phyloP scores from a whole-genome alignment of 176 grass and related monocot genomes.

The Poa annua region DNA sequence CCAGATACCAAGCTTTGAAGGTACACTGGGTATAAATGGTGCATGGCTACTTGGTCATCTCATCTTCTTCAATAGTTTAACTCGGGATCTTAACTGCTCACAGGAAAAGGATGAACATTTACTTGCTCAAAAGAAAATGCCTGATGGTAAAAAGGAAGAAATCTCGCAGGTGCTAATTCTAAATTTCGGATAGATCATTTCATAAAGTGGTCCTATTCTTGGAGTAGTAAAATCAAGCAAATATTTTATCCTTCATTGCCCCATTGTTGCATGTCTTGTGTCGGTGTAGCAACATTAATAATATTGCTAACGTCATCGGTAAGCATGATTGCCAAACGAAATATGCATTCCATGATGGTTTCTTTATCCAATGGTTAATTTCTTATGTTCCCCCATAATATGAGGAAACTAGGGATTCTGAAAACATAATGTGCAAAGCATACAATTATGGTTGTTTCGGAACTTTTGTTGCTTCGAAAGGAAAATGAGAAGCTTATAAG shows the following conservation, averaged over 20 bases:
- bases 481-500: background rate
- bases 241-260: background rate
- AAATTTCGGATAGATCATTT: conserved; percentile 37
- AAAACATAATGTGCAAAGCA: background rate
- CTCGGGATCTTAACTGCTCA: background rate
- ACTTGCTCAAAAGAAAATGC: conserved; percentile 98
- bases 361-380: background rate
- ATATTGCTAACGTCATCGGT: background rate
- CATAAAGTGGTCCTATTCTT: conserved; percentile 15
- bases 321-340: conserved; percentile 6
- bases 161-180: conserved; percentile 78
- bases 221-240: conserved; percentile 21
- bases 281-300: conserved; percentile 1
- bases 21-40: conserved; percentile 46
- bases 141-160: conserved; percentile 87
- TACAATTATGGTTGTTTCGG: background rate
- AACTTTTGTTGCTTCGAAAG: background rate
- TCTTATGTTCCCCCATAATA: background rate
- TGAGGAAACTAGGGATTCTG: background rate
- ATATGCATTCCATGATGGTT: conserved; percentile 8
- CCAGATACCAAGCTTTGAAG: conserved; percentile 90
- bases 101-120: conserved; percentile 92
- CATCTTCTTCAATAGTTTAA: conserved; percentile 36
- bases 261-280: background rate
- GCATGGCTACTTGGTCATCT: conserved; percentile 30